Evolutionary conservation across 2,329 filamentous ascomycete genomes (phyloP), one percentile per base, ranked within the genome.

Genomic region (Cladosporium sp.): DNA sequence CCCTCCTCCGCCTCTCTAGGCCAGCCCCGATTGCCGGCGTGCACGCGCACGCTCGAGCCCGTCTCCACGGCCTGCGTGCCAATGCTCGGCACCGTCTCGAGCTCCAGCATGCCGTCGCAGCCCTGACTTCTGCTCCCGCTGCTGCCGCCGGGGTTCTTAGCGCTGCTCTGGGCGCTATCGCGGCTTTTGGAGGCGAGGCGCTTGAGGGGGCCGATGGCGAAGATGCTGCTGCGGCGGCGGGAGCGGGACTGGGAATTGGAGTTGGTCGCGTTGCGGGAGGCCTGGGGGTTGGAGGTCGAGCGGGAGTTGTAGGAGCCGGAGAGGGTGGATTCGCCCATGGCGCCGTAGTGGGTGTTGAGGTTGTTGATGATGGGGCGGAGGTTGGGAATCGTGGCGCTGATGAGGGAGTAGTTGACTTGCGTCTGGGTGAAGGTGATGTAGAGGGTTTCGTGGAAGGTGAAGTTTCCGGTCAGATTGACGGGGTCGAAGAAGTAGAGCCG

Each of bases 371-470:
- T 51, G 6, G 52, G 53, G 9, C 56, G 56, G 7, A 57, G 38
- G 32, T 54, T 54, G 11, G 56, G 48, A 13, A 60, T 58, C 4
- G 58, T 60, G 11, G 56, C 52, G 19, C 56, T 52, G 37, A 60
- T 54, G 18, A 60, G 44, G 13, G 56, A 54, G 54, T 56, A 59
- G 45, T 49, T 49, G 16, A 60, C 44, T 41, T 60, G 54, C 19
- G 51, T 55, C 31, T 58, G 55, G 2, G 56, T 60, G 44, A 50
- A 53, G 19, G 44, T 43, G 22, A 60, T 53, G 38, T 54, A 58
- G 11, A 40, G n/a, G 13, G 51, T 54, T 45, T 56, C 53, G 11
- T 40, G 16, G 7, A 57, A 45, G 9, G 52, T 57, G 13, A 54
- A 53, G 22, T 60, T 46, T 1, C 43, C 33, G 3, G 22, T 43